Evolutionary conservation across 129 eudicot genomes (phyloP).

Genomic region (Flaveria brownii): DNA sequence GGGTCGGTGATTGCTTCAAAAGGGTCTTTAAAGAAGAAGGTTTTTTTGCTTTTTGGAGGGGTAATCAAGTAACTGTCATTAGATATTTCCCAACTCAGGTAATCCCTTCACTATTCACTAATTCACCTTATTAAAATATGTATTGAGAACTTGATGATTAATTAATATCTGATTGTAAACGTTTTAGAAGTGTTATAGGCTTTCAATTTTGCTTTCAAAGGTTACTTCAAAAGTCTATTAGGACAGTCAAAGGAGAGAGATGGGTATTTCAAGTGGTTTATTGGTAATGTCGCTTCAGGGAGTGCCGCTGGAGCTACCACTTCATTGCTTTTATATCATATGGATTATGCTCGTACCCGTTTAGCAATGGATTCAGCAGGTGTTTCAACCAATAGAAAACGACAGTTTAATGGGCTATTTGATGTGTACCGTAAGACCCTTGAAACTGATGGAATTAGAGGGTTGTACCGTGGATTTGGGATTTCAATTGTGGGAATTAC

Average conservation of each 20-base stretch:
- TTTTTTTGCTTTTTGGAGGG: slow-evolving; percentile 82
- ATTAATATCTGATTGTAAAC: slow-evolving; percentile 27
- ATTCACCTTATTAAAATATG: not conserved
- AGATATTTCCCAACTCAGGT: slow-evolving; percentile 99
- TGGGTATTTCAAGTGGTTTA: slow-evolving; percentile 90
- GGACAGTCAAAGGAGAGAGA: slow-evolving; percentile 89
- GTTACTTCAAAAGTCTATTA: slow-evolving; percentile 76
- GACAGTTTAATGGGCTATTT: slow-evolving; percentile 68
- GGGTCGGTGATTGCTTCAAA: slow-evolving; percentile 65
- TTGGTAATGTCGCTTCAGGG: slow-evolving; percentile 97
- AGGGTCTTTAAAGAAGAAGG: slow-evolving; percentile 89
- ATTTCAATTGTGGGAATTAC: slow-evolving; percentile 93
- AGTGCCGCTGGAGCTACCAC: slow-evolving; percentile 99
- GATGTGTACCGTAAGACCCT: slow-evolving; percentile 84
- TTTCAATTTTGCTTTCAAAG: slow-evolving; percentile 98
- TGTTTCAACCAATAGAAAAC: slow-evolving; percentile 37
- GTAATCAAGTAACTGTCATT: slow-evolving; percentile 89
- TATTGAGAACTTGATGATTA: slow-evolving; percentile 11
- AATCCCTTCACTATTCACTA: slow-evolving; percentile 15
- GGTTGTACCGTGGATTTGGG: slow-evolving; percentile 92
- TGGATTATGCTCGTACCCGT: slow-evolving; percentile 93
- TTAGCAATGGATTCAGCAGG: slow-evolving; percentile 69
- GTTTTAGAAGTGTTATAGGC: slow-evolving; percentile 55
- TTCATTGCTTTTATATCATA: slow-evolving; percentile 81
- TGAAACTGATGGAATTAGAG: slow-evolving; percentile 75